Base-by-base conservation (phyloP, 495 filamentous ascomycete species). In the Trichoderma virens region DNA sequence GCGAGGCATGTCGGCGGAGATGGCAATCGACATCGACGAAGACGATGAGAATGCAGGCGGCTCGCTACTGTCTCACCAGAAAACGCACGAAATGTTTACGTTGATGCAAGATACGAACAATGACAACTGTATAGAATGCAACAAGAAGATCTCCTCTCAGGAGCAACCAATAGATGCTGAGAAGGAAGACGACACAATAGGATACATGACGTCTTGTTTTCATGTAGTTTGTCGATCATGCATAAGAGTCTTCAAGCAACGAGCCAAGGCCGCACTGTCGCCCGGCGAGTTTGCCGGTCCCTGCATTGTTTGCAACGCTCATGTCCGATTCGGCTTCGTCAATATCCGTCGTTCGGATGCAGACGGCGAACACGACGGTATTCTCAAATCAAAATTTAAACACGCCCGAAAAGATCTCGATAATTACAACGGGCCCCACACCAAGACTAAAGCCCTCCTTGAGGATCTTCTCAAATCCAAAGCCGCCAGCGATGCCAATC, bases 11-110 rank as follows among this genome's bases (percentile, higher is more conserved):
- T 92, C 86, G 56, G 82, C 83, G 8, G 84, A 90, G 9, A 89
- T 91, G 63, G 89, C 94, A 2, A 97, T 98, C 66, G 87, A 94
- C 67, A 80, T 98, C 7, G 90, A 91, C 62, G 89, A 89, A 62
- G 89, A 90, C 34, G 85, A 86, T 41, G 79, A 81, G 9, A 80
- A 87, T 0, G 81, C 86, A 4, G 79, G 80, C 28, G 76, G 75
- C 32, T 74, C 79, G 1, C 81, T 76, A 1, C 73, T 87, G 2
- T 76, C 74, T 14, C 78, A 88, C 63, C 84, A 83, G 63, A 87
- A 89, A 71, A 90, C 88, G 0, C 96, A 93, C 67, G 88, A 91
- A 65, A 90, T 90, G 76, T 85, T 94, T 65, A 83, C 84, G 59
- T 76, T 97, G 39, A 90, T 96, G 82, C 84, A 85, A 65, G 86